These are phyloP conservation scores for Marasmius tenuissimus DNA, from an alignment of 1,284 basidiomycete species.

Conservation along the genomic window DNA sequence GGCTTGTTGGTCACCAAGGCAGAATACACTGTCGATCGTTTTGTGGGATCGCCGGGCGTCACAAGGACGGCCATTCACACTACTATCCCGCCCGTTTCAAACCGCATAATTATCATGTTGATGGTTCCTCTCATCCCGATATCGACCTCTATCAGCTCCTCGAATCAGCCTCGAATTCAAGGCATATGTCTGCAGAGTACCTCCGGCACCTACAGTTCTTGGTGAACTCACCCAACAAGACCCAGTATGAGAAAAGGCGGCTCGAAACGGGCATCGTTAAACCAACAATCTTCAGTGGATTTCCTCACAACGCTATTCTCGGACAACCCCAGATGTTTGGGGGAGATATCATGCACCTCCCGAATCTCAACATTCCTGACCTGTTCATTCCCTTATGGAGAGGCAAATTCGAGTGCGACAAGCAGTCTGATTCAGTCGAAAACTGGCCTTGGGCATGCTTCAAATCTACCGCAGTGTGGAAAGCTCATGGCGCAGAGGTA, in stretches of 20 bases:
- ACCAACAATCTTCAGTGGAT: constrained; percentile 7
- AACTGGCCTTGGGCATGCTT: constrained; percentile 36
- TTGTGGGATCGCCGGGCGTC: constrained; percentile 24
- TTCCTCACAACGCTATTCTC: not conserved
- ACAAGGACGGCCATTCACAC: constrained; percentile 4
- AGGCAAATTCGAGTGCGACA: constrained; percentile 29
- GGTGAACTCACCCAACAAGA: constrained; percentile 5
- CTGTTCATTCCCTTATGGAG: constrained; percentile 30
- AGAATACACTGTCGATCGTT: constrained; percentile 26
- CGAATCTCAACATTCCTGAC: constrained; percentile 10
- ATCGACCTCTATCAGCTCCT: constrained; percentile 18
- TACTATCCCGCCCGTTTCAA: constrained; percentile 16
- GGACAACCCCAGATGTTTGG: not conserved
- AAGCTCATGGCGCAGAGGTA: constrained; percentile 33
- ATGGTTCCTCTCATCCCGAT: constrained; percentile 20
- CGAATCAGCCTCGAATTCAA: not conserved
- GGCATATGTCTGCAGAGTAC: constrained; percentile 16
- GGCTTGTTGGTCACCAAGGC: constrained; percentile 33
- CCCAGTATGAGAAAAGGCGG: not conserved
- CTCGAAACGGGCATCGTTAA: constrained; percentile 8
- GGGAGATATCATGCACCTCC: constrained; percentile 8
- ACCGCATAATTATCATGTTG: constrained; percentile 12
- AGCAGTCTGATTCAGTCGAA: not conserved
- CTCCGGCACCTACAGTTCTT: constrained; percentile 15
- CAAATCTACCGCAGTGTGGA: constrained; percentile 27